Evolutionary conservation across 2,329 filamentous ascomycete species (phyloP), one percentile per base, ranked within the genome.

Genomic region (Pezicula radicicola): DNA sequence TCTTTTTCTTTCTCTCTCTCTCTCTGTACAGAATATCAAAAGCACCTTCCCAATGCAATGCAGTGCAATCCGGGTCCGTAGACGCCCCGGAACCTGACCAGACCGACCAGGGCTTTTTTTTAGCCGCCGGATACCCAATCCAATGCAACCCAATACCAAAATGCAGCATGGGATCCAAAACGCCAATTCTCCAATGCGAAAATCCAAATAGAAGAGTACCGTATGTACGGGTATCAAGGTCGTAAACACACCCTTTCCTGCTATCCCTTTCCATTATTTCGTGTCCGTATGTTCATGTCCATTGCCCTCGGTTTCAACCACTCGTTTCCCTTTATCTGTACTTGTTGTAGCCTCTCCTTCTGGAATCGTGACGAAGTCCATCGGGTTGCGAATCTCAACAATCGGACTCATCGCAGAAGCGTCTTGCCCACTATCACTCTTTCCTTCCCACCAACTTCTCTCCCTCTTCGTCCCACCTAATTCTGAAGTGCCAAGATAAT

Each of bases 391-490:
- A 3, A 42, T n/a, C 46, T 66, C 64, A 4, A 39, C 48, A 15
- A 62, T 52, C 4, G 63, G 57, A 43, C 55, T 61, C 58, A 63
- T 64, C 7, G 52, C 41, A 2, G 43, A 35, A 12, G 42, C 54
- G 51, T 62, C 56, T 3, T 51, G n/a, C 6, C 51, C 54, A 12
- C 49, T 47, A n/a, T 41, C 19, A 8, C n/a, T 21, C 21, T 37
- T 36, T 3, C 33, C 48, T 49, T 69, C 67, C 67, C 67, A 70
- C 67, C 67, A 70, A 50, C 63, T 64, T 45, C 60, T 52, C 48
- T 72, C 64, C 43, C 66, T 52, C 55, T 61, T 52, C 16, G 56
- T 54, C 27, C 55, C 41, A 2, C 61, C 50, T 10, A 52, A 44
- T 35, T 57, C 61, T 10, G 52, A 45, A 12, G 36, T 18, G n/a